Percentiles rank a stretch among this genome's conserved stretches.
phyloP scores from a whole-genome alignment of 768 basidiomycete genomes.

The Mrakia gelida region DNA sequence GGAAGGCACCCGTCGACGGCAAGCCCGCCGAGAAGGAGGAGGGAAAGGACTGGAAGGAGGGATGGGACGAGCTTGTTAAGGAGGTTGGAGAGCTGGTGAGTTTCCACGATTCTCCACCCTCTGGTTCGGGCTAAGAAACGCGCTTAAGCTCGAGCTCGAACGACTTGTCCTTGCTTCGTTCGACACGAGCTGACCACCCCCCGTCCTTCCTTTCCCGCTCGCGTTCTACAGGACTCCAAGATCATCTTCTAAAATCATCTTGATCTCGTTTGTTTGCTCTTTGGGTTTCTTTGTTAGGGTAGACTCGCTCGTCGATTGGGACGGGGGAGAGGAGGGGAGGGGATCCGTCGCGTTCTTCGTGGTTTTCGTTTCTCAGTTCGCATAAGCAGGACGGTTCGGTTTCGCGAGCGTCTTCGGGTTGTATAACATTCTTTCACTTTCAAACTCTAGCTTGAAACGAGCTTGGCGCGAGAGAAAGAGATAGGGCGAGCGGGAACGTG shows the following conservation, averaged over 20 bases:
- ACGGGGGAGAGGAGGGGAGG: not conserved
- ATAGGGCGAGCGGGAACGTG: no score
- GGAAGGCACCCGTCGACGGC: constrained; percentile 53
- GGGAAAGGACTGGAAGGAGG: constrained; percentile 71
- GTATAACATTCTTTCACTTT: no score
- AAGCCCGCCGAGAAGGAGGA: constrained; percentile 58
- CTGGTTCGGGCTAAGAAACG: no score
- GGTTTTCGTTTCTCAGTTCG: not conserved
- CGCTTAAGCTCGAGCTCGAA: no score
- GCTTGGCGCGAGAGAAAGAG: no score
- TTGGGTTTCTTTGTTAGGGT: not conserved
- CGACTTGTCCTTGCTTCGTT: no score
- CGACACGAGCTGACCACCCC: not conserved
- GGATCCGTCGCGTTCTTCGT: constrained; percentile 1
- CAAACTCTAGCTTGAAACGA: no score
- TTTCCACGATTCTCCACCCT: not conserved
- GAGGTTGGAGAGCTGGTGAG: constrained; percentile 71
- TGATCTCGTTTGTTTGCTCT: not conserved
- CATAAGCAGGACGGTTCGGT: not conserved
- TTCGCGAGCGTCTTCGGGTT: no score
- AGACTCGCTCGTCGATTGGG: not conserved
- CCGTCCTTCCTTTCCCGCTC: not conserved
- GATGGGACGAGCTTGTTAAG: constrained; percentile 76
- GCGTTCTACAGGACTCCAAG: constrained; percentile 17
- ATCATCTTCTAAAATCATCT: constrained; percentile 14